Evolutionary conservation across 768 basidiomycete genomes (phyloP), one percentile per base, ranked within the genome.

Genomic region (Pulveroboletus ravenelii): DNA sequence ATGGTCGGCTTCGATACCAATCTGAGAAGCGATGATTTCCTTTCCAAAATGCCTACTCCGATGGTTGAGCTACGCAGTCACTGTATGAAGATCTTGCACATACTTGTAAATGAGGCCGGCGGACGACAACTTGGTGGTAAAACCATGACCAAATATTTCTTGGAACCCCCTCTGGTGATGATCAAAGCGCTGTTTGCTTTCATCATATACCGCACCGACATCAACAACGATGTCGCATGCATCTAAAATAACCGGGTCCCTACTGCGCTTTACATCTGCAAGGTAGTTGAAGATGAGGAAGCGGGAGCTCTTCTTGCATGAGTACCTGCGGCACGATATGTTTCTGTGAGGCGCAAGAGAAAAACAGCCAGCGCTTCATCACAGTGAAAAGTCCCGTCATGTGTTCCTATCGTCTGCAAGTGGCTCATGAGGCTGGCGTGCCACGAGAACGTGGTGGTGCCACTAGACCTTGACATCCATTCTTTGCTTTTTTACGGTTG

Each of bases 71-170:
- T 32, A 41, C 42, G 32, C 18, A 32, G 55, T 15, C 35, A 40
- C 6, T 35, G 42, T 34, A 38, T 29, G 47, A 31, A 32, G 18
- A 49, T 13, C 35, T 44, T 18, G 10, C 7, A 70, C 82, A 50
- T 60, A 91, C 95, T 98, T 99, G 81, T 95, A 98, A 31, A 99
- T 79, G 56, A 99, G 72, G 13, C 95, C 95, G 2, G 95, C 95
- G 14, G 88, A 91, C 18, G 87, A 89, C 31, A 99, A 71, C 72
- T 98, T 99, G 48, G 92, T 97, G 18, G 70, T 71, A 63, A 89
- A 93, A 10, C 88, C 92, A 56, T 87, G 74, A 3, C 93, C 95
- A 64, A 99, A 96, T 23, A 89, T 79, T 64, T 95, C 89, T 6
- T 74, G 75, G 68, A 99, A 99, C 0, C 88, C 93, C 37, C 94